Evolutionary conservation across 2,329 filamentous ascomycete species (phyloP), one percentile per base, ranked within the genome.

Genomic region (Fusarium piperis): DNA sequence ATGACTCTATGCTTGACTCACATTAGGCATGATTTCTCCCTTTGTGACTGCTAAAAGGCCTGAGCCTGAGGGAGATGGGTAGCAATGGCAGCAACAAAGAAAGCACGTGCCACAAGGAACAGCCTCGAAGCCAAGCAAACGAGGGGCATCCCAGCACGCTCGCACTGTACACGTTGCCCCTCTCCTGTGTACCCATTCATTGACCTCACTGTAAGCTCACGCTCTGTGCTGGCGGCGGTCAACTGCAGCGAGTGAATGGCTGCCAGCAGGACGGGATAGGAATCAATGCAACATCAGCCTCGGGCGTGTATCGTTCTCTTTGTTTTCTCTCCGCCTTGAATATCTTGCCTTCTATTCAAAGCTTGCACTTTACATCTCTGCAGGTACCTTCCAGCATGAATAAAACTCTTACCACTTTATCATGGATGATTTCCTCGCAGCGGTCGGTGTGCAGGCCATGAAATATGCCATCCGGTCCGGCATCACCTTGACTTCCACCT

Each of bases 401-500:
- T 62, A 56, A 32, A 33, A 26, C 56, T 38, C 38, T 36, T 35
- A 41, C 26, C 64, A 28, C 53, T 52, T 28, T 36, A 39, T 53
- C 73, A 97, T 97, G 94, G 94, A 97, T 79, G 86, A 86, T 60
- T 85, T 90, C 68, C 81, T 90, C 64, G 77, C 85, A 56, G 81
- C 82, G 48, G 79, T 90, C 65, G 87, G 87, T 68, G 81, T 85
- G 55, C 94, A 97, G 83, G 93, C 94, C 56, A 92, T 97, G 88
- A 97, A 94, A 83, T 97, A 96, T 88, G 94, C 94, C 79, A 95
- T 98, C 76, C 87, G 93, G 56, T 95, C 94, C 18, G 94, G 94
- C 56, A 91, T 98, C 73, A 90, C 93, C 55, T 88, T 97, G 72
- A 97, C 95, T 3, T 94, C 94, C 59, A 90, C 88, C 39, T 97